Evolutionary conservation across 2,329 filamentous ascomycete species (phyloP), one percentile per base, ranked within the genome.

Genomic region (Apiospora aurea): DNA sequence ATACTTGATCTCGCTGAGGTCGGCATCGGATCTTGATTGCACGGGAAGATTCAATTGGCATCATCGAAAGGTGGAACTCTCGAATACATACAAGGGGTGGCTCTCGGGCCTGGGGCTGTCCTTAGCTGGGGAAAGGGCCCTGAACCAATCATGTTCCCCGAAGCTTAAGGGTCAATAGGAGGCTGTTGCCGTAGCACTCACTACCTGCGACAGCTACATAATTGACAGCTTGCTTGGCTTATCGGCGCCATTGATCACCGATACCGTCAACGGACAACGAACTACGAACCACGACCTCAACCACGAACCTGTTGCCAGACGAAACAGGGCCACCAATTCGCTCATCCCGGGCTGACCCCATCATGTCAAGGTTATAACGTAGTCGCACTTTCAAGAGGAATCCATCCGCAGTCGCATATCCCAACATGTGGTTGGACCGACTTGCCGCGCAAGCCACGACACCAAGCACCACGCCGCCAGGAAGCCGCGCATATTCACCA

Each of bases 351-450:
- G 34, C 34, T 64, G 34, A 14, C 38, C 21, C 57, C 57, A 64
- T 41, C 57, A 64, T 64, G 57, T 64, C 34, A 38, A 34, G n/a
- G 11, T 64, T 64, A 64, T 64, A 64, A 70, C 47, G 38, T 29
- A 29, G 21, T 34, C 69, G 26, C 46, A 47, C 51, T 44, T 24
- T 70, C 2, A n/a, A 41, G 57, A 64, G 57, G 34, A 64, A 64
- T 41, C 34, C 21, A 64, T 64, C 21, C 57, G 18, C 57, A n/a
- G 18, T n/a, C 41, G 57, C 57, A 18, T 21, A n/a, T 70, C 73
- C 78, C 78, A 83, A 78, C 78, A 97, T 97, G 94, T 97, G 95
- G 95, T 90, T 97, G 80, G 95, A 97, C 85, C 92, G 95, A 81
- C 90, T 97, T 75, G 92, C 93, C 75, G 91, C 88, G 77, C 91